A percentile compares a stretch with the other conserved stretches of the same genome.
phyloP scores from a whole-genome alignment of 2,329 filamentous ascomycete species.

The Coniella vitis region DNA sequence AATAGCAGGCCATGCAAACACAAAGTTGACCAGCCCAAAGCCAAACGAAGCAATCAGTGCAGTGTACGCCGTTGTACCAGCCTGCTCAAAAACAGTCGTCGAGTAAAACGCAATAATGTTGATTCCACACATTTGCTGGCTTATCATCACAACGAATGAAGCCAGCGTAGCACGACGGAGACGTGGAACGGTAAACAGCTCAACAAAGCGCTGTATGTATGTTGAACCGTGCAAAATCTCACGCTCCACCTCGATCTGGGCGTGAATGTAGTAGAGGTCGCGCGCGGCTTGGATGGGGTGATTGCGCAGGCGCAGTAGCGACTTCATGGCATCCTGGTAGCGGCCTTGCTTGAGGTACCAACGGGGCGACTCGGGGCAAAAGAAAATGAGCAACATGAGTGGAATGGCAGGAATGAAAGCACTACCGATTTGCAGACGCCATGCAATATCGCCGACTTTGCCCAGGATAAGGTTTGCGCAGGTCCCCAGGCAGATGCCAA shows the following conservation, averaged over 20 bases:
- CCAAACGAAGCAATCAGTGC: slow-evolving; percentile 37
- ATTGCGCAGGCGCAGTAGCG: slow-evolving; percentile 51
- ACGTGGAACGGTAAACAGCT: slow-evolving; percentile 52
- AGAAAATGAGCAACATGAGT: slow-evolving; percentile 48
- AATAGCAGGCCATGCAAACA: slow-evolving; percentile 60
- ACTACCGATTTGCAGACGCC: slow-evolving; percentile 58
- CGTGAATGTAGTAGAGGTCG: slow-evolving; percentile 51
- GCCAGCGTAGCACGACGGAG: slow-evolving; percentile 57
- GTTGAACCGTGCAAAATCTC: slow-evolving; percentile 26
- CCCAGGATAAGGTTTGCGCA: slow-evolving; percentile 59
- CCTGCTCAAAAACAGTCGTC: slow-evolving; percentile 37
- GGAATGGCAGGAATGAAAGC: slow-evolving; percentile 60
- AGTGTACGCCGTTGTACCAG: slow-evolving; percentile 31
- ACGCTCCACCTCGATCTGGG: slow-evolving; percentile 40
- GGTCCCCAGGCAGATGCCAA: slow-evolving; percentile 45
- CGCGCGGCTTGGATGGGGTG: slow-evolving; percentile 53
- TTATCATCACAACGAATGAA: slow-evolving; percentile 61
- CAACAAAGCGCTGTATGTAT: slow-evolving; percentile 44
- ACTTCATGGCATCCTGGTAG: slow-evolving; percentile 47
- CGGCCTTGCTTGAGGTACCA: slow-evolving; percentile 59
- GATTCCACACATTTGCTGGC: slow-evolving; percentile 55
- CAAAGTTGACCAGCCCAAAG: slow-evolving; percentile 51
- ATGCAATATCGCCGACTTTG: slow-evolving; percentile 49
- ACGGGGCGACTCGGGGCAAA: slow-evolving; percentile 58
- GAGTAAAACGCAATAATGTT: slow-evolving; percentile 46